Percentiles rank a stretch among this genome's conserved stretches.
phyloP scores from a whole-genome alignment of 306 rosid species.

The Cicer cuneatum region DNA sequence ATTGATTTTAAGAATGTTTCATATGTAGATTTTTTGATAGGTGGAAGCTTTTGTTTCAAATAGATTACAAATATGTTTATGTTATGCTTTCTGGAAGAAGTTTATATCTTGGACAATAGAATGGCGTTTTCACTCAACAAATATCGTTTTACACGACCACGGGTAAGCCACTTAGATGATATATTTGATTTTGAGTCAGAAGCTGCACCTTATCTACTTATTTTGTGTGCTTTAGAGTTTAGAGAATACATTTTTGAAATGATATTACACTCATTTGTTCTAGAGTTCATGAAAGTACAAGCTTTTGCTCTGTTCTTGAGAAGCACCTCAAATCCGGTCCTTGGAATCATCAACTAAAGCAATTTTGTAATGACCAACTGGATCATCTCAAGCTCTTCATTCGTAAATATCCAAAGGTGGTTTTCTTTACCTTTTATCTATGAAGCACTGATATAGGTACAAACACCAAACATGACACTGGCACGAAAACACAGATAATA shows the following conservation, averaged over 20 bases:
- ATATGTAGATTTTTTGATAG: slow-evolving; percentile 23
- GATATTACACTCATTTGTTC: slow-evolving; percentile 39
- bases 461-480: too few species aligned
- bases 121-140: slow-evolving; percentile 77
- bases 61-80: slow-evolving; percentile 22
- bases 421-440: slow-evolving; percentile 16
- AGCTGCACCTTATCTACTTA: slow-evolving; percentile 11
- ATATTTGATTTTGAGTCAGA: neutral
- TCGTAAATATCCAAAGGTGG: slow-evolving; percentile 74
- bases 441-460: too few species aligned
- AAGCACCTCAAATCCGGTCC: slow-evolving; percentile 80
- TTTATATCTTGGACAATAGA: slow-evolving; percentile 88
- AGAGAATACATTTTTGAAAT: slow-evolving; percentile 26
- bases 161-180: slow-evolving; percentile 61
- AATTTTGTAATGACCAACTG: slow-evolving; percentile 60
- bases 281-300: slow-evolving; percentile 72
- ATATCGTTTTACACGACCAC: slow-evolving; percentile 65
- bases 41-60: slow-evolving; percentile 27
- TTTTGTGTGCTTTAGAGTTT: slow-evolving; percentile 17
- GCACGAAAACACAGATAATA: too few species aligned
- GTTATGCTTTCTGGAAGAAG: slow-evolving; percentile 64
- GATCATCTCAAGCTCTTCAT: slow-evolving; percentile 77
- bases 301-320: slow-evolving; percentile 59
- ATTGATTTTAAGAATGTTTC: slow-evolving; percentile 8
- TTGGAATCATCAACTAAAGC: slow-evolving; percentile 69